Base-by-base conservation (phyloP, 1,139 yeast genomes). In the Tardiomyces depauwii region DNA sequence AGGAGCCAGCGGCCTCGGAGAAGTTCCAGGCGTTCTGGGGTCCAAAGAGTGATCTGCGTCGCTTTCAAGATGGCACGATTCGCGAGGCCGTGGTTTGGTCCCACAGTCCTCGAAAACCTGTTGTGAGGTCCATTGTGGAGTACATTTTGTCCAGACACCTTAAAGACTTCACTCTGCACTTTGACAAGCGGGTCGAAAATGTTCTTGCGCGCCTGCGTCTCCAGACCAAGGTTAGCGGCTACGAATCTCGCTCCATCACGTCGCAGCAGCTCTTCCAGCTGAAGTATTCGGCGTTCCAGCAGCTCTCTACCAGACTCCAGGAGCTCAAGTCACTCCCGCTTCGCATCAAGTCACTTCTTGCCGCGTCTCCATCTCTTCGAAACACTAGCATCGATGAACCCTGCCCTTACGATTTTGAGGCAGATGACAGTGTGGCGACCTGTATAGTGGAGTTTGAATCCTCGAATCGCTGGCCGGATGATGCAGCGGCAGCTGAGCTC, bases 401-500 rank as follows among this genome's bases (percentile, higher is more conserved):
- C 0, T 86, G 80, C 39, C 95, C 96, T 39, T 86, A 76, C 68
- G 91, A 93, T 14, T 62, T 72, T 43, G 65, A 68, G 2, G 75
- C 86, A 1, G 89, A 89, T 5, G 89, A 86, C 59, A 84, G 83
- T 55, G 78, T 86, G 71, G 86, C 84, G 54, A 88, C 83, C 44
- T 80, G 82, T 23, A 73, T 89, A 12, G 64, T 93, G 42, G 95
- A 88, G 63, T 87, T 93, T 63, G 98, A 93, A 66, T 71, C 85
- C 2, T 84, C 96, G 1, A 73, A 79, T n/a, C 79, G 80, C 62
- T 93, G 98, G 99, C 98, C 99, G 1, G 95, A 86, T 64, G 96
- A 91, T 62, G 62, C 87, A 4, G 68, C 73, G 36, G 89, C 96
- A 0, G 68, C 88, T 48, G 98, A 91, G 60, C 81, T 82, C 57